Evolutionary conservation across 2,329 filamentous ascomycete species (phyloP).

Genomic region (Verticillium zaregamsianum): DNA sequence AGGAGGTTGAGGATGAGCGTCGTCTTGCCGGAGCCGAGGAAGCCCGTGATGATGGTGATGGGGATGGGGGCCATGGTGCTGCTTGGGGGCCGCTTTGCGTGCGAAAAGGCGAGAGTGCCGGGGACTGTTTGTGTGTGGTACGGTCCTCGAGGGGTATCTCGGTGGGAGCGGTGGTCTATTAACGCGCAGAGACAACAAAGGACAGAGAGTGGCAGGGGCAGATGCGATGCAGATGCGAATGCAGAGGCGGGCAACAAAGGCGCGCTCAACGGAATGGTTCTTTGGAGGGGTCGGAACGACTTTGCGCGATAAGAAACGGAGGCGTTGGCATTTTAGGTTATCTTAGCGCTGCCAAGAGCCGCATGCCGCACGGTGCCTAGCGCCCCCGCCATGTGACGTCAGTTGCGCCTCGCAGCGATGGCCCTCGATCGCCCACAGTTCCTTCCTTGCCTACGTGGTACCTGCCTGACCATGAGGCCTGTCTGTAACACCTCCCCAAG

Average conservation of each 20-base stretch:
- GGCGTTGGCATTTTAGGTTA: not conserved
- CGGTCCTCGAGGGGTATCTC: too few species aligned
- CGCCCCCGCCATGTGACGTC: not conserved
- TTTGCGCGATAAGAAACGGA: not conserved
- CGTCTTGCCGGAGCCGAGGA: constrained; percentile 93
- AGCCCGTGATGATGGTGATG: constrained; percentile 93
- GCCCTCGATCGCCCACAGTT: not conserved
- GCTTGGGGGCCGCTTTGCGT: too few species aligned
- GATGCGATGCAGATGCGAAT: not conserved
- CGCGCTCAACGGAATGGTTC: not conserved
- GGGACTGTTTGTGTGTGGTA: too few species aligned
- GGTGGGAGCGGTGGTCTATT: too few species aligned
- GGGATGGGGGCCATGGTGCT: constrained; percentile 66
- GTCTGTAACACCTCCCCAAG: not conserved
- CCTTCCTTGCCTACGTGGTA: not conserved
- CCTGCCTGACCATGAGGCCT: not conserved
- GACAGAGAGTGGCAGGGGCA: too few species aligned
- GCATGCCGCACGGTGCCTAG: not conserved
- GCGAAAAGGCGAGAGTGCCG: too few species aligned
- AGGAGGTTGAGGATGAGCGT: constrained; percentile 92
- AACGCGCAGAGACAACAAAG: too few species aligned
- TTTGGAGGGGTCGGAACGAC: not conserved
- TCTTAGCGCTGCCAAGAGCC: constrained; percentile 1
- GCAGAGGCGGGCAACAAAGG: not conserved
- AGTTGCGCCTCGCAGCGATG: not conserved